Evolutionary conservation across 176 grass and related monocot genomes (phyloP).

Genomic region (Aegilops umbellulata): DNA sequence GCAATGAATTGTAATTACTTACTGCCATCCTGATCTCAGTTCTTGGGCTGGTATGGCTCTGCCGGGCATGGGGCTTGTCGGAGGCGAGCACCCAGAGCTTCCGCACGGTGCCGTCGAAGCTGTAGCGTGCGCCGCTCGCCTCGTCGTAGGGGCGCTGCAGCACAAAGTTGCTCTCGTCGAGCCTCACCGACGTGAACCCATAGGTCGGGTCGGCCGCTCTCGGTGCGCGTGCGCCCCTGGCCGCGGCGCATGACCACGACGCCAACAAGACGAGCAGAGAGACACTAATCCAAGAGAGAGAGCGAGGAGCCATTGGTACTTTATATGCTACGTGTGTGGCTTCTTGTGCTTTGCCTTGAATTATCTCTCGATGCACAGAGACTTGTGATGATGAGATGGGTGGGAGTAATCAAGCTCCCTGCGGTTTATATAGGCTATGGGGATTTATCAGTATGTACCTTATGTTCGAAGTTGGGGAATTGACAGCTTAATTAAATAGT

Average conservation of each 20-base stretch:
- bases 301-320: not conserved
- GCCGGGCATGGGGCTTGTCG: constrained; percentile 23
- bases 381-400: not conserved
- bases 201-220: constrained; percentile 12
- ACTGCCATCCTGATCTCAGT: constrained; percentile 43
- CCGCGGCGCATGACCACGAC: not conserved
- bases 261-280: not conserved
- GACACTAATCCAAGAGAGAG: not conserved
- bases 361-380: not conserved
- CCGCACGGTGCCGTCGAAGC: constrained; percentile 17
- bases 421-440: not conserved
- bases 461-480: not conserved
- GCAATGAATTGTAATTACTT: too few species aligned
- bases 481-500: not conserved
- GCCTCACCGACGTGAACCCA: constrained; percentile 39
- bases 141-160: constrained; percentile 34
- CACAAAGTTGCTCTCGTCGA: constrained; percentile 35
- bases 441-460: not conserved
- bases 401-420: not conserved
- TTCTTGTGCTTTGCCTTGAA: not conserved
- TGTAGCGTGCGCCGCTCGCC: constrained; percentile 2
- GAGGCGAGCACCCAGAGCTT: constrained; percentile 40
- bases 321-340: not conserved
- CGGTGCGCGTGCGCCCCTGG: not conserved
- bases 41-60: constrained; percentile 29